These are phyloP conservation scores for Tubosaeta sp. DNA, from an alignment of 768 basidiomycete genomes.

Conservation along the genomic window DNA sequence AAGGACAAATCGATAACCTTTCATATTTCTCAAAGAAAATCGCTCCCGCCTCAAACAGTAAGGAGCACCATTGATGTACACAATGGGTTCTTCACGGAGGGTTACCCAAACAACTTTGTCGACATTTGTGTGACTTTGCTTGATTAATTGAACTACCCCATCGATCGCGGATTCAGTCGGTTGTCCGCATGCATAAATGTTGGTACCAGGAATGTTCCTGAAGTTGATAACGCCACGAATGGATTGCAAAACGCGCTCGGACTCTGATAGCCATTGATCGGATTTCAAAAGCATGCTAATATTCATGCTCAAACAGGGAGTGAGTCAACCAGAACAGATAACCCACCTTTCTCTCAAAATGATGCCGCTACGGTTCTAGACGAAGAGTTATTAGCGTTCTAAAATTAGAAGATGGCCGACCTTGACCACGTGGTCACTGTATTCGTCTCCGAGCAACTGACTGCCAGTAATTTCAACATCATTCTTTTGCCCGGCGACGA, in stretches of 20 bases:
- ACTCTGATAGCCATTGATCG: slow-evolving; percentile 84
- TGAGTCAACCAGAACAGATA: slow-evolving; percentile 2
- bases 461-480: slow-evolving; percentile 75
- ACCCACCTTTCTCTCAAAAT: slow-evolving; percentile 84
- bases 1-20: slow-evolving; percentile 44
- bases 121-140: slow-evolving; percentile 53
- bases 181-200: slow-evolving; percentile 91
- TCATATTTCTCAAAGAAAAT: slow-evolving; percentile 91
- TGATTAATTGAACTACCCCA: slow-evolving; percentile 67
- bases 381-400: neutral
- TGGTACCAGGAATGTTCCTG: slow-evolving; percentile 73
- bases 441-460: slow-evolving; percentile 90
- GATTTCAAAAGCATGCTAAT: slow-evolving; percentile 83
- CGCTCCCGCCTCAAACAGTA: slow-evolving; percentile 86
- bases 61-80: slow-evolving; percentile 89
- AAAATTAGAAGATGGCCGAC: slow-evolving; percentile 35
- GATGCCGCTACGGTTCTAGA: slow-evolving; percentile 85
- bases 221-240: slow-evolving; percentile 96
- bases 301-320: neutral
- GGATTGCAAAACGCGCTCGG: slow-evolving; percentile 56
- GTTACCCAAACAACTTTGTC: slow-evolving; percentile 84
- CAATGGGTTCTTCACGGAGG: slow-evolving; percentile 87
- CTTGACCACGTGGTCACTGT: slow-evolving; percentile 90
- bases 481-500: slow-evolving; percentile 67
- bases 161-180: slow-evolving; percentile 84